A percentile compares a stretch with the other conserved stretches of the same genome.
Conservation (phyloP, 2,329 filamentous ascomycete genomes). For the Xylariales sp. region DNA sequence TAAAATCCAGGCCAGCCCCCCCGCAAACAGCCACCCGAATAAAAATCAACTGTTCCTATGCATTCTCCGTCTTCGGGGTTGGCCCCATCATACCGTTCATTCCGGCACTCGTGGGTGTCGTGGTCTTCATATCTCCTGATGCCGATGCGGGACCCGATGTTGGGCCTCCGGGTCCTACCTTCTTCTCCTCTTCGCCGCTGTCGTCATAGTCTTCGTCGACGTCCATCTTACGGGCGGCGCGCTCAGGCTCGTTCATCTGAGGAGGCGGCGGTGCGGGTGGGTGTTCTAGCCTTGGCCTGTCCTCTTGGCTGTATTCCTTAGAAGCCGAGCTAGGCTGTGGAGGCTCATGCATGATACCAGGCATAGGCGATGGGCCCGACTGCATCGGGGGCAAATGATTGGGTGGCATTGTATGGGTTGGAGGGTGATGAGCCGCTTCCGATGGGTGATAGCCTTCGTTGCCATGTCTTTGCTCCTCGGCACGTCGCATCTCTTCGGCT, state of each 20-base stretch:
- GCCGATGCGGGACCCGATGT: constrained; percentile 57
- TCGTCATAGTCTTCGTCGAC: constrained; percentile 98
- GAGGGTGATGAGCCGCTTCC: constrained; percentile 88
- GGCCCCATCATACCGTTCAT: constrained; percentile 62
- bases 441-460: constrained; percentile 90
- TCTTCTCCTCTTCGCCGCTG: constrained; percentile 87
- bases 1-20: constrained; percentile 35
- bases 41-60: constrained; percentile 21
- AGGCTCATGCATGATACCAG: constrained; percentile 64
- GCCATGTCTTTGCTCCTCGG: constrained; percentile 69
- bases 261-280: constrained; percentile 58
- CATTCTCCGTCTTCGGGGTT: constrained; percentile 60
- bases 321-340: constrained; percentile 57
- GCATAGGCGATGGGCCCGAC: constrained; percentile 67
- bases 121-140: constrained; percentile 65
- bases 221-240: constrained; percentile 92
- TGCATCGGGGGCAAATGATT: constrained; percentile 73
- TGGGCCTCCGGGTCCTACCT: constrained; percentile 58
- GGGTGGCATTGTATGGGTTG: constrained; percentile 66
- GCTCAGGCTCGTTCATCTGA: constrained; percentile 77
- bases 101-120: constrained; percentile 60
- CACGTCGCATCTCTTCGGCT: constrained; percentile 60
- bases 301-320: constrained; percentile 69
- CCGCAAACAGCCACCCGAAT: constrained; percentile 13
- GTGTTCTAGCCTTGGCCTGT: constrained; percentile 63